Base-by-base conservation (phyloP, 805 yeast genomes). In the Torulaspora maleeae region DNA sequence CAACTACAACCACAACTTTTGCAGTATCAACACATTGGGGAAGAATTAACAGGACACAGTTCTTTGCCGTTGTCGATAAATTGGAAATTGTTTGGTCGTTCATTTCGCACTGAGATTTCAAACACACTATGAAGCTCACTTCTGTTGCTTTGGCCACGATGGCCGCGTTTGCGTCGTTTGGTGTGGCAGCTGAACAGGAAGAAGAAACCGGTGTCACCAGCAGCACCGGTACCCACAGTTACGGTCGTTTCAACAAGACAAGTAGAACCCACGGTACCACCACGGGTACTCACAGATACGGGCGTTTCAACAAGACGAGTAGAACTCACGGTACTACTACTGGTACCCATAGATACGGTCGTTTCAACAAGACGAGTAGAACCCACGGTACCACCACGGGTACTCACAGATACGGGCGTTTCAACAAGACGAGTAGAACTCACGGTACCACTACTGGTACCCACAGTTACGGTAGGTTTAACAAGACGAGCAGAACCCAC, bases 341-440 rank as follows among this genome's bases (percentile, higher is more conserved):
- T 47, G 77, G 77, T 51, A 79, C 84, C 42, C 82, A 79, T 68
- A 73, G 65, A 50, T 69, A 68, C 55, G 85, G 84, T 52, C 71
- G 73, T 58, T 72, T 77, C 70, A 71, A 71, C 61, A 69, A 72
- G 55, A 60, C 63, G 37, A 48, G 56, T 4, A 53, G 66, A 33
- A 53, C 65, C 8, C 43, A 56, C 13, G 50, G 64, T 12, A 51
- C 74, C 3, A 53, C 58, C 48, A 65, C 77, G 49, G 77, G 77
- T 51, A 79, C 85, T 44, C 83, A 79, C 70, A 73, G 65, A 50
- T 70, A 69, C 53, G 86, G 86, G 54, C 72, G 72, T 59, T 73
- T 77, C 69, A 71, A 72, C 63, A 70, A 73, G 57, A 63, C 66
- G 34, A 48, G 63, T 50, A 58, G 64, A 29, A 50, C 72, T 4